Evolutionary conservation across 352 stramenopile species (phyloP), one percentile per base, ranked within the genome.

Genomic region (Globisporangium iwayamae): DNA sequence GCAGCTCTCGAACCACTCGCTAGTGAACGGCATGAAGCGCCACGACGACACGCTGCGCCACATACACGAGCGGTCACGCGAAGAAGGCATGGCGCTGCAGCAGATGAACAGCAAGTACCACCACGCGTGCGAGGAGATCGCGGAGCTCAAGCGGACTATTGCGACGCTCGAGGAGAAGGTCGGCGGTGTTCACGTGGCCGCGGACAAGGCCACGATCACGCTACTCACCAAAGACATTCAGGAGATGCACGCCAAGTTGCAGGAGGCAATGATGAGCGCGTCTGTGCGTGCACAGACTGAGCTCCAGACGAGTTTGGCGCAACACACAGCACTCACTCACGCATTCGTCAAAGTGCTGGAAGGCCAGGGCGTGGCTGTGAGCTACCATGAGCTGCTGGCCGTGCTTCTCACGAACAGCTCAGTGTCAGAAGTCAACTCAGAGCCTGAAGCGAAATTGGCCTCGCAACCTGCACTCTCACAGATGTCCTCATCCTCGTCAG

Each of bases 21-120:
- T 93, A 11, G 72, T 88, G 43, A 84, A 73, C 55, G 85, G 81
- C 38, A 83, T 93, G 38, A 81, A 85, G 60, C 75, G 79, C n/a
- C 83, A 92, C 50, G 83, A 92, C 43, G 83, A 92, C 16, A 89
- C 73, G 18, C 62, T 91, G n/a, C 76, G 74, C n/a, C 78, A 78
- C 18, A 72, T 81, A 10, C 76, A 87, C 45, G 75, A 87, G 36
- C 78, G 74, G 2, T 85, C 74, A 2, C 66, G 81, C 18, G 78
- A 86, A 58, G 84, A 91, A 43, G 70, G 69, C 13, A 69, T 73
- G 18, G 73, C 72, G 2, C 50, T 90, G 0, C 67, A 85, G 53
- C 77, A 86, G 45, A 71, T 90, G 25, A 79, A 75, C 22, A 74
- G 69, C 45, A 80, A 85, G 50, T 93, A 90, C 61, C 77, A 86